Evolutionary conservation across 202 grass and related monocot genomes (phyloP), one percentile per base, ranked within the genome.

Genomic region (Zizania palustris): DNA sequence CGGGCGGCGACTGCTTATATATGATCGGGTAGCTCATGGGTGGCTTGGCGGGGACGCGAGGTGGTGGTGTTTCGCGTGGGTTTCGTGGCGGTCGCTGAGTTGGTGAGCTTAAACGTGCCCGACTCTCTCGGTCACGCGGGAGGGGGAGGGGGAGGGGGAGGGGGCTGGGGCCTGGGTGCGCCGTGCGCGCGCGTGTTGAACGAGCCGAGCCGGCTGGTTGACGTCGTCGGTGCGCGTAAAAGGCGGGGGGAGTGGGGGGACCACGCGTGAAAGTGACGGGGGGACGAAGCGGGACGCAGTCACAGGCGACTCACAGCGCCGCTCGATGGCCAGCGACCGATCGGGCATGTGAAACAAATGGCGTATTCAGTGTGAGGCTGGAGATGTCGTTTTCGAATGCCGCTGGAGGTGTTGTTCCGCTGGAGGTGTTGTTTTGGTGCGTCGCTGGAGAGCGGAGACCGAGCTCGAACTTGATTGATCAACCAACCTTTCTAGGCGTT

Each of bases 51-150:
- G n/a, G 0, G 48, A 15, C 5, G 45, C 12, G 2, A 19, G 16
- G 5, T 9, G 51, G 28, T 15, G 1, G 45, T 67, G 60, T 78
- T 78, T 66, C 16, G 60, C 69, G 80, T 65, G 80, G 69, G 4
- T 43, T 82, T 66, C 80, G 59, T 9, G 44, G 3, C 50, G n/a
- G 28, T 28, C 28, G 28, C 28, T 28, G 28, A 6, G 50, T 19
- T 3, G 5, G 6, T 19, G 50, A 54, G 50, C 18, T 18, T 18
- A 54, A 54, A 54, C 50, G 50, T 54, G 50, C 6, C 2, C 50
- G 16, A 7, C 7, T 54, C 50, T 54, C 50, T 18, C 14, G 49
- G 49, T 51, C 49, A 51, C 28, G 49, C 49, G 49, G 15, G 0
- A 8, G 50, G 48, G 6, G 39, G 39, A 3, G 39, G 39, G n/a